Evolutionary conservation across 208 protist genomes (phyloP), one percentile per base, ranked within the genome.

Genomic region (Crithidia mellificae): DNA sequence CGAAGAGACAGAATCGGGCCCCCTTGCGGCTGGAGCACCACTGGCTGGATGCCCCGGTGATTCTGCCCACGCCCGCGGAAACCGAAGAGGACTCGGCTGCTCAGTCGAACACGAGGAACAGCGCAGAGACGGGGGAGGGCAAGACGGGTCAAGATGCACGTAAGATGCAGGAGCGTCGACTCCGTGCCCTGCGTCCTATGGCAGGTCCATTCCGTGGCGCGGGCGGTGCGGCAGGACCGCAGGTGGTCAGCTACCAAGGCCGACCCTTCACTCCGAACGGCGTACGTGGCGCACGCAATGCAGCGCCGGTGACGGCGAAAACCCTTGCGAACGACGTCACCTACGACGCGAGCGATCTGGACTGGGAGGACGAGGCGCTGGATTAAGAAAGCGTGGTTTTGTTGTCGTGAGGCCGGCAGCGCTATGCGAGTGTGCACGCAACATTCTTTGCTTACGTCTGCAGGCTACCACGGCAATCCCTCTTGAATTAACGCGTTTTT

Each of bases 201-300:
- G 55, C 54, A 4, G 39, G 36, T 1, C 22, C 34, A 9, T 46
- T 66, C 15, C 53, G 61, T 6, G 41, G 62, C 39, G 58, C 24
- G 2, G 36, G 62, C 25, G 55, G 54, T 32, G 43, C 25, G 32
- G 55, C 67, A n/a, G 43, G 32, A 25, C 65, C 70, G 46, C 63
- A 65, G n/a, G 82, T 74, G 11, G 57, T 79, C 25, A 79, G 68
- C 47, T 88, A 75, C 70, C 62, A 80, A 41, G 82, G 82, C 2
- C 65, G 82, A 5, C 78, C 78, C 30, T 88, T 88, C 43, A 88
- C 82, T 2, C 53, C 78, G 6, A 78, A 73, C 30, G 78, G 78
- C 19, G 79, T 88, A 7, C 78, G 78, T 30, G 72, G 74, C 3
- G 36, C 41, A 32, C 56, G 67, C 52, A 67, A 57, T 24, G 24